phyloP scores from a whole-genome alignment of 164 flowering plant species.

The Macadamia tetraphylla region DNA sequence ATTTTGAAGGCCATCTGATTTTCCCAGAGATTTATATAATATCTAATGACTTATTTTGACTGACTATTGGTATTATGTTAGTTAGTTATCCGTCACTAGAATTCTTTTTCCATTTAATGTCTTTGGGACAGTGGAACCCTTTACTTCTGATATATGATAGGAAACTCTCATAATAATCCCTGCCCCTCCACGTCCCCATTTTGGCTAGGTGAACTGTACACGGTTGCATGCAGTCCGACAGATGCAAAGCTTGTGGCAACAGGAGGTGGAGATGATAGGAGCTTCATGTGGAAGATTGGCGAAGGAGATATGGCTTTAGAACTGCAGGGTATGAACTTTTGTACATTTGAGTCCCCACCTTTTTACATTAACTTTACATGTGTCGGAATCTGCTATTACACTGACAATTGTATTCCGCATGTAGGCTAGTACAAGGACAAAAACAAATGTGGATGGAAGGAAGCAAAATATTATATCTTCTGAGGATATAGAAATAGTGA shows the following conservation, averaged over 20 bases:
- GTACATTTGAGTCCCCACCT: neutral
- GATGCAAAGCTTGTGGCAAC: conserved; percentile 77
- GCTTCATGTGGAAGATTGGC: conserved; percentile 83
- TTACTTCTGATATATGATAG: neutral
- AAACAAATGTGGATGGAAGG: no score
- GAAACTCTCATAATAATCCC: neutral
- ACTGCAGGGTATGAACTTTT: conserved; percentile 46
- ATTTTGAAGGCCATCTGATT: no score
- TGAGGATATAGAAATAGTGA: no score
- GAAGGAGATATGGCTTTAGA: conserved; percentile 71
- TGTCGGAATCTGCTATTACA: no score
- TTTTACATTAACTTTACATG: neutral
- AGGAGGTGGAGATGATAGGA: conserved; percentile 93
- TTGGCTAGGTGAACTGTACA: conserved; percentile 65
- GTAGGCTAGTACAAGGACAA: no score
- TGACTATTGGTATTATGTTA: no score
- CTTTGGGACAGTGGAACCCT: neutral
- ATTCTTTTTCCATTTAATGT: no score
- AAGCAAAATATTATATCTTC: no score
- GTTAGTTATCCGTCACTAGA: no score
- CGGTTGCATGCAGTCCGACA: conserved; percentile 83
- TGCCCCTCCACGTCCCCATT: neutral
- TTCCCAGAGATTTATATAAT: no score
- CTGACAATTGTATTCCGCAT: no score
- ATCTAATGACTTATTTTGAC: no score